Evolutionary conservation across 176 grass and related monocot genomes (phyloP), one percentile per base, ranked within the genome.

Genomic region (Hordeum marinum): DNA sequence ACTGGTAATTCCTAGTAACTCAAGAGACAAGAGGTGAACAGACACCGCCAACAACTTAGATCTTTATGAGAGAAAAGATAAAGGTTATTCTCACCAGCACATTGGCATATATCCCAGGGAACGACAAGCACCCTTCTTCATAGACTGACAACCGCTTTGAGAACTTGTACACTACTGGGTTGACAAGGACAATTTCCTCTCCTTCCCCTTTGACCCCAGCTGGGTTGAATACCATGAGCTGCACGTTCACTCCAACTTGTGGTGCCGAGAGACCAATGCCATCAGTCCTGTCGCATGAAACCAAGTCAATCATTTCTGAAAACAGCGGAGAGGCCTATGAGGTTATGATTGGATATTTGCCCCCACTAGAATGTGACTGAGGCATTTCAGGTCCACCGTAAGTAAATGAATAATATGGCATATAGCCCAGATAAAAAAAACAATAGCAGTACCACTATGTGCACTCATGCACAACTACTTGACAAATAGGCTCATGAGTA

Each of bases 141-240:
- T 85, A 94, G 55, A 90, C 69, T 21, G 87, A 36, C 58, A 83
- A 87, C 60, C 87, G 80, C 63, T 87, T 92, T 3, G 93, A 90
- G 64, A 89, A 77, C 85, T 99, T 99, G 85, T 90, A 96, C 17
- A 96, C 77, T 57, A 89, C 86, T 18, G 93, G 96, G 70, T 99
- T 99, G 31, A 99, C 89, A 62, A 99, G 96, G 64, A 99, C 84
- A 90, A 94, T 92, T 69, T 99, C 93, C 76, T 99, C 88, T 78
- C 93, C 96, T 92, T 92, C 91, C 24, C 91, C 93, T 58, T 81
- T 91, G 61, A 92, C 90, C 17, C 96, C 96, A 80, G 93, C 88
- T 68, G 88, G 82, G 71, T 99, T 99, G 60, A 96, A 99, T 42
- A 99, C 96, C 96, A 99, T 99, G 45, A 99, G 91, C 74, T 99